Base-by-base conservation (phyloP, 306 rosid genomes). In the Abrus precatorius region DNA sequence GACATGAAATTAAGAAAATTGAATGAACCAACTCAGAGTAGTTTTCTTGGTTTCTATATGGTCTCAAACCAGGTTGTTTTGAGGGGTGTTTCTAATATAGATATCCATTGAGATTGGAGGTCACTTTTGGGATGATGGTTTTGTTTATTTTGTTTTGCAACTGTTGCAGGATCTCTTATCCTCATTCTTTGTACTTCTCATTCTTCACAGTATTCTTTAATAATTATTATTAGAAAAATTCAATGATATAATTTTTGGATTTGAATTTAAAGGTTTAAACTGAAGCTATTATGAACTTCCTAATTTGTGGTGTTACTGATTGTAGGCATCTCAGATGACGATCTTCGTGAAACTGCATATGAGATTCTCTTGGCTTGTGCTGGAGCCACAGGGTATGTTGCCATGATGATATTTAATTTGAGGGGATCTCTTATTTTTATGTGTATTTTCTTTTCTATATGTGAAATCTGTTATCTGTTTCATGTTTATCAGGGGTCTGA, bases 351-450 rank as follows among this genome's bases (percentile, higher is more conserved):
- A 89, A 93, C 94, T 45, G 96, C 98, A 77, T 95, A 90, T 49
- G 99, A 95, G 83, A 53, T 95, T 79, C 97, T 95, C 41, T 87
- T 95, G 88, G 99, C 96, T 64, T 93, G 99, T 88, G 99, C 99
- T 81, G 99, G 99, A 76, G 97, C 99, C 75, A 86, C 93, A 63
- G 98, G 99, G 99, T 95, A 90, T 63, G 82, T 53, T 80, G 33
- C 61, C 71, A 36, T 76, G 60, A 36, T 76, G 60, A 63, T 71
- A 68, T 79, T 61, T 79, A 30, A 48, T 63, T 67, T 48, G 73
- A 56, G 55, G 47, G 49, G 60, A 49, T 78, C 27, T 59, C 68
- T 81, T 80, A 57, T 7, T 50, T 28, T 38, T 66, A n/a, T 14
- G 52, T 69, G 57, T 64, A 12, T 67, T 32, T 78, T 86, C 28